Conservation (phyloP, 805 yeast species). For the Debaryomyces hansenii region DNA sequence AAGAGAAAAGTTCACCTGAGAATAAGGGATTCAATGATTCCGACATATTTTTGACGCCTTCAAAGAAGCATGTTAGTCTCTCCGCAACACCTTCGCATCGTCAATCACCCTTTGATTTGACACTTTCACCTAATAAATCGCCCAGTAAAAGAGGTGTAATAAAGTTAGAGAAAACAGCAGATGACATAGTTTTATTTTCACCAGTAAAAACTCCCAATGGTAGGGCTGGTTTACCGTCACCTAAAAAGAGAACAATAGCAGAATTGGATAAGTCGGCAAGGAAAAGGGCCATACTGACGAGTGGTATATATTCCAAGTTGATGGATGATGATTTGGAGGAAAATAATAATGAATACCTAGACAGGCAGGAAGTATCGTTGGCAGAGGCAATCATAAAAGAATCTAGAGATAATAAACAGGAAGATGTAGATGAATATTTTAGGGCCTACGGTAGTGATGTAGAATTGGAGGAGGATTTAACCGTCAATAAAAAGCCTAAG, state of each 20-base stretch:
- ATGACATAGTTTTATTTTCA: slow-evolving; percentile 11
- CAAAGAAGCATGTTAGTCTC: slow-evolving; percentile 2
- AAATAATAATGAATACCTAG: slow-evolving; percentile 22
- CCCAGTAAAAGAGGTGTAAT: slow-evolving; percentile 17
- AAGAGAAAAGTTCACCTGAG: background rate
- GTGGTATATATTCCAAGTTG: slow-evolving; percentile 23
- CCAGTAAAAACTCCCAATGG: slow-evolving; percentile 43
- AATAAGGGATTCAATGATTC: background rate
- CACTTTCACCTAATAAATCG: background rate
- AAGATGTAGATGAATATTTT: slow-evolving; percentile 3
- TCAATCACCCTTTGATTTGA: background rate
- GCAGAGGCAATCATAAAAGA: slow-evolving; percentile 42
- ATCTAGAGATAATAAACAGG: slow-evolving; percentile 15
- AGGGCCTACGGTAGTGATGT: slow-evolving; percentile 22
- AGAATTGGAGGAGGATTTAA: slow-evolving; percentile 21
- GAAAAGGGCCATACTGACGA: slow-evolving; percentile 43
- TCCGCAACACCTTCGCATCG: slow-evolving; percentile 1
- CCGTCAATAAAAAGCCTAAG: slow-evolving; percentile 2
- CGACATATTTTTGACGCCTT: slow-evolving; percentile 3
- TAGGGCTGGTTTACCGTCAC: slow-evolving; percentile 47
- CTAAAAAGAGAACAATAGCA: slow-evolving; percentile 33
- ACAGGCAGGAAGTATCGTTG: slow-evolving; percentile 40
- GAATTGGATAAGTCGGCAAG: slow-evolving; percentile 50
- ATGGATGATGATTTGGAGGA: slow-evolving; percentile 35
- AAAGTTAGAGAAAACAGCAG: background rate